Evolutionary conservation across 345 rosid genomes (phyloP).

Genomic region (Bruguiera sexangula): DNA sequence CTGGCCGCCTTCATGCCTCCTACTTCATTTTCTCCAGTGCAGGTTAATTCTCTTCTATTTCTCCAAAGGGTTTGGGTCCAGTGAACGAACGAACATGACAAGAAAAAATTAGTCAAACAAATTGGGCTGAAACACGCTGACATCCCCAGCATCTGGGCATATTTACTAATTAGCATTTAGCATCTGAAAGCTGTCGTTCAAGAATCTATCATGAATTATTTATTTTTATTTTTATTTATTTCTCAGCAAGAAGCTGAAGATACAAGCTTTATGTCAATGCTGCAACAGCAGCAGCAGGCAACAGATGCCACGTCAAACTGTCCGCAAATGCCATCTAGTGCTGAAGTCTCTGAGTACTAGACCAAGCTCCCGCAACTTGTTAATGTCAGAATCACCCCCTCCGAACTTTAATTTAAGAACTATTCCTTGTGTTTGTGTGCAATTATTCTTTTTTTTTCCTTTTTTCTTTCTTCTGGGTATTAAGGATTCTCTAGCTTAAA

Average conservation of each 20-base stretch:
- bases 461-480: not conserved
- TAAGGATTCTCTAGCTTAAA: not conserved
- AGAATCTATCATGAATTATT: not conserved
- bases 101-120: not conserved
- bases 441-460: not conserved
- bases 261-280: constrained; percentile 20
- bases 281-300: constrained; percentile 23
- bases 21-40: constrained; percentile 18
- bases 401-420: no score
- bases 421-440: no score
- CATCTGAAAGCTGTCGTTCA: not conserved
- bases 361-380: not conserved
- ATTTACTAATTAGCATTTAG: no score
- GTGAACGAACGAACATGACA: not conserved
- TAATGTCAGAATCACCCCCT: not conserved
- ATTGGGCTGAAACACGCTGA: no score
- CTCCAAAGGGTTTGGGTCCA: no score
- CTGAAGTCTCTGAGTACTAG: constrained; percentile 27
- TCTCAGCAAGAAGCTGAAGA: constrained; percentile 19
- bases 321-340: constrained; percentile 22
- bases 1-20: constrained; percentile 40
- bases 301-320: constrained; percentile 22
- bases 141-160: no score
- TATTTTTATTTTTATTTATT: no score
- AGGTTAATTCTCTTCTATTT: constrained; percentile 8